Evolutionary conservation across 192 early-diverging fungal species (phyloP).

Genomic region (Radiomyces spectabilis): DNA sequence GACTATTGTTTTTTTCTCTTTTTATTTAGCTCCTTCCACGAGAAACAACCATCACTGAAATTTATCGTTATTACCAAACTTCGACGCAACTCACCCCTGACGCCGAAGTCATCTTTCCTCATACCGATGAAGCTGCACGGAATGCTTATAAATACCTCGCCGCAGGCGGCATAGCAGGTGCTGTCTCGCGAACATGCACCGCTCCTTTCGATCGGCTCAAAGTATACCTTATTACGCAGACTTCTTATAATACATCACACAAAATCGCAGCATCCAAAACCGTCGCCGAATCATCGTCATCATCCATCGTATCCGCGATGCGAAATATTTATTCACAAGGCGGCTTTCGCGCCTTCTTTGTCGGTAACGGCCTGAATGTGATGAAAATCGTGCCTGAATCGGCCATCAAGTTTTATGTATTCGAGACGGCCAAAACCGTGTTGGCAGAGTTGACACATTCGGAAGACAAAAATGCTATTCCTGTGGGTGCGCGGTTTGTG

Average conservation of each 20-base stretch:
- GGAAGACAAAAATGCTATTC: slow-evolving; percentile 35
- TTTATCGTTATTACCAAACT: slow-evolving; percentile 54
- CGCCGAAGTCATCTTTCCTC: slow-evolving; percentile 57
- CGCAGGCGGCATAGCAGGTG: slow-evolving; percentile 66
- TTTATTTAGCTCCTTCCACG: slow-evolving; percentile 49
- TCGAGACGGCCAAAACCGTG: slow-evolving; percentile 50
- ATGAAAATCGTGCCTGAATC: slow-evolving; percentile 74
- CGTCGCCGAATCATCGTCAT: slow-evolving; percentile 17
- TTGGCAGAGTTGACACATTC: slow-evolving; percentile 32
- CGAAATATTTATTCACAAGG: slow-evolving; percentile 55
- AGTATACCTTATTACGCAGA: slow-evolving; percentile 48
- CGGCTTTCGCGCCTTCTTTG: slow-evolving; percentile 60
- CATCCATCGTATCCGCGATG: slow-evolving; percentile 29
- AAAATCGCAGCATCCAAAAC: slow-evolving; percentile 10
- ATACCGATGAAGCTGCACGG: slow-evolving; percentile 31
- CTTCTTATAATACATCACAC: slow-evolving; percentile 1
- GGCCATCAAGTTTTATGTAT: slow-evolving; percentile 70
- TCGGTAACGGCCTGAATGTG: slow-evolving; percentile 72
- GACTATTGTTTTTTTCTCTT: slow-evolving; percentile 7
- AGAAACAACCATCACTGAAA: slow-evolving; percentile 50
- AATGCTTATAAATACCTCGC: slow-evolving; percentile 57
- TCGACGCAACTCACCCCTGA: slow-evolving; percentile 57
- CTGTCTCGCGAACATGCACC: slow-evolving; percentile 61
- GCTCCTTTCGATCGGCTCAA: slow-evolving; percentile 72
- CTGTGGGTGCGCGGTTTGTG: slow-evolving; percentile 46